phyloP scores from a whole-genome alignment of 352 stramenopile species.

The Phytophthora syringae region DNA sequence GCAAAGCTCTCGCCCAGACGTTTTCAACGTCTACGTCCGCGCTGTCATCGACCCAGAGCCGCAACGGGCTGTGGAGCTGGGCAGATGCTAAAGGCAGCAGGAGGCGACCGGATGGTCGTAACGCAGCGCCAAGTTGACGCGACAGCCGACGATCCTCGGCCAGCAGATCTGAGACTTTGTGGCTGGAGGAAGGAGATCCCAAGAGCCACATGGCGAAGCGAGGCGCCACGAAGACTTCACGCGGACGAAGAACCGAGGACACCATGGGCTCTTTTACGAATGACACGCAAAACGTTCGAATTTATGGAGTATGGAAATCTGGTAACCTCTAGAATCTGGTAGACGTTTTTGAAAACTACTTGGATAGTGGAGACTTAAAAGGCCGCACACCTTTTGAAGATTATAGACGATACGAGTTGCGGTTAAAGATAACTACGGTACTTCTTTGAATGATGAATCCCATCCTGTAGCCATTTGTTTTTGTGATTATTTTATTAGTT shows the following conservation, averaged over 20 bases:
- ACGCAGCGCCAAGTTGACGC: conserved; percentile 23
- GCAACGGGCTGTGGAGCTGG: conserved; percentile 13
- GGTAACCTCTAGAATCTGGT: too few relatives aligned
- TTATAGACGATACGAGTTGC: too few relatives aligned
- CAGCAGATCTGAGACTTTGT: conserved; percentile 32
- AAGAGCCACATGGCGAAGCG: conserved; percentile 51
- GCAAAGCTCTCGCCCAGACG: conserved; percentile 15
- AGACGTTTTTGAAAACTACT: too few relatives aligned
- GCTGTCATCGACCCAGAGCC: conserved; percentile 29
- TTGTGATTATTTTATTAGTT: conserved; percentile 19
- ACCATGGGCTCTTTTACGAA: background rate
- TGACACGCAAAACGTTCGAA: too few relatives aligned
- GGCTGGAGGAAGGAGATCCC: conserved; percentile 1
- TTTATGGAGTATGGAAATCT: too few relatives aligned
- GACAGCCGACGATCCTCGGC: conserved; percentile 28
- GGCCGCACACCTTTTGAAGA: too few relatives aligned
- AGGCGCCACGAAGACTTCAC: conserved; percentile 22
- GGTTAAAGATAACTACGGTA: too few relatives aligned
- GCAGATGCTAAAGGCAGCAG: conserved; percentile 34
- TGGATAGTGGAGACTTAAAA: too few relatives aligned
- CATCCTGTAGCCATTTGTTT: conserved; percentile 17
- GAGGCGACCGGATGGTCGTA: conserved; percentile 37
- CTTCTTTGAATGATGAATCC: background rate
- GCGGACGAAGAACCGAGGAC: conserved; percentile 3
- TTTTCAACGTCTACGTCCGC: conserved; percentile 7